A percentile compares a stretch with the other conserved stretches of the same genome.
Conservation (phyloP, 805 yeast genomes). For the Myxozyma nipponensis region DNA sequence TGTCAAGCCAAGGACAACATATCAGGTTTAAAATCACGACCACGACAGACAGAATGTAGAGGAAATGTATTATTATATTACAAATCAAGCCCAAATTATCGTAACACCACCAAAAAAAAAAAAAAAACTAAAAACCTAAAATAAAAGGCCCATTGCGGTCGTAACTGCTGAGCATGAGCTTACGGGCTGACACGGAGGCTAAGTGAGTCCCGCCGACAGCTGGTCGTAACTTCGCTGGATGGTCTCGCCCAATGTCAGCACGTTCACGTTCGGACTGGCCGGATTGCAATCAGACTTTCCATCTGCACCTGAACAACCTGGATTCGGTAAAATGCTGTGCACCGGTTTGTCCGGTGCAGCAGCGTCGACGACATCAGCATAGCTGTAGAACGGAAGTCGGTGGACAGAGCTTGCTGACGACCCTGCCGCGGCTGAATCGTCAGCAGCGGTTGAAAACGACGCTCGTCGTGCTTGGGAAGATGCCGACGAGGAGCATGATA, state of each 20-base stretch:
- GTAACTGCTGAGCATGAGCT: no score
- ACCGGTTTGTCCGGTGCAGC: not conserved
- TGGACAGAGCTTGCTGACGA: not conserved
- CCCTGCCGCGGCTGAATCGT: not conserved
- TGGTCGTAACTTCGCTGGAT: conserved; percentile 10
- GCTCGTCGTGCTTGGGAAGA: not conserved
- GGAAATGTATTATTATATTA: not conserved
- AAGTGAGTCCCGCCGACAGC: not conserved
- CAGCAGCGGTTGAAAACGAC: not conserved
- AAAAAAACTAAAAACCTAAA: conserved; percentile 1
- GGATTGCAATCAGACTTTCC: not conserved
- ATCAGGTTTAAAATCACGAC: not conserved
- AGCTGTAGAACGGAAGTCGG: not conserved
- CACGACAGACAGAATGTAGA: no score
- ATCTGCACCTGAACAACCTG: not conserved
- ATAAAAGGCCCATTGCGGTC: not conserved
- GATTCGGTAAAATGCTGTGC: not conserved
- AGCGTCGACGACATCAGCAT: not conserved
- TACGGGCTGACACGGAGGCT: no score
- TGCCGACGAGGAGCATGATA: not conserved
- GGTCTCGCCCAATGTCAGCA: conserved; percentile 17
- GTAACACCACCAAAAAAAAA: not conserved
- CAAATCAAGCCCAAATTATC: not conserved
- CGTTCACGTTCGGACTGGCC: conserved; percentile 1
- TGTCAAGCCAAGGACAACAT: not conserved